A percentile compares a stretch with the other conserved stretches of the same genome.
These are phyloP conservation scores for Nigrospora sphaerica DNA, from an alignment of 2,329 filamentous ascomycete genomes.

Conservation along the genomic window DNA sequence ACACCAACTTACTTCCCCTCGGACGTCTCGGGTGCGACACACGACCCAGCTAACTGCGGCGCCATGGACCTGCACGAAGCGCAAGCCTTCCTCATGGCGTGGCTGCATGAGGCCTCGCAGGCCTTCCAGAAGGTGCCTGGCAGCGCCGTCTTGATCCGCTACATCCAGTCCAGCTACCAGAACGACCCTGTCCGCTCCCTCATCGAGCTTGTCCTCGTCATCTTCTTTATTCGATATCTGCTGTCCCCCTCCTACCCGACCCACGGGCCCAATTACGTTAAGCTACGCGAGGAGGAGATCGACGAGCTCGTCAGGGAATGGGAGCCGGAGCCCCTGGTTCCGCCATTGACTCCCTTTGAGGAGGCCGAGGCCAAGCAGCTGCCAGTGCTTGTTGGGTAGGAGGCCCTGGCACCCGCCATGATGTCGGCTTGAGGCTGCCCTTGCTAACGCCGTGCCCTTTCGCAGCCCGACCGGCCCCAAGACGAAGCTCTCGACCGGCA, in stretches of 20 bases:
- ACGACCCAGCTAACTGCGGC: not conserved
- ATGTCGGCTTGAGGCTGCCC: conserved; percentile 1
- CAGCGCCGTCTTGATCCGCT: conserved; percentile 87
- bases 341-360: conserved; percentile 66
- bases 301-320: conserved; percentile 96
- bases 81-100: conserved; percentile 44
- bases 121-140: conserved; percentile 88
- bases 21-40: no score
- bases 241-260: conserved; percentile 90
- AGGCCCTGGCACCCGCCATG: not conserved
- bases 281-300: conserved; percentile 90
- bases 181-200: conserved; percentile 91
- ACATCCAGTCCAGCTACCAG: conserved; percentile 96
- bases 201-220: conserved; percentile 85
- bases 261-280: conserved; percentile 81
- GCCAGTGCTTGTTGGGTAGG: conserved; percentile 81
- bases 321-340: conserved; percentile 87
- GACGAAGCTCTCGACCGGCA: conserved; percentile 79
- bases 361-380: conserved; percentile 76
- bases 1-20: no score
- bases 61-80: conserved; percentile 58
- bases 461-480: conserved; percentile 80
- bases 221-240: conserved; percentile 93
- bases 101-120: conserved; percentile 45
- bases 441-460: conserved; percentile 4